These are phyloP conservation scores for Pseudocercospora musae DNA, from an alignment of 2,329 filamentous ascomycete genomes.

Conservation along the genomic window DNA sequence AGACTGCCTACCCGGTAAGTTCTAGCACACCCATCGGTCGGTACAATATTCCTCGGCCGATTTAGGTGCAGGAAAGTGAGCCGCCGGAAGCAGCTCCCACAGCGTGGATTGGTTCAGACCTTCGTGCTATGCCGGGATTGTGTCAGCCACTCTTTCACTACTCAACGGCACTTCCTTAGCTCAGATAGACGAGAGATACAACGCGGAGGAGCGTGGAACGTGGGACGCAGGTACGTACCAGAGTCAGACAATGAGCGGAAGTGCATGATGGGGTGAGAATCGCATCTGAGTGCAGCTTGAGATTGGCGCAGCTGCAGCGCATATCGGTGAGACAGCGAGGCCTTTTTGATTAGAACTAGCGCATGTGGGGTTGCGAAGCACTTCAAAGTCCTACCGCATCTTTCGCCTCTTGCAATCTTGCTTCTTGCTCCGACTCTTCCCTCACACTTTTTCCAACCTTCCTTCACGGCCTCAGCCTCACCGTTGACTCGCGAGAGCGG, in stretches of 20 bases:
- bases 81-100: background rate
- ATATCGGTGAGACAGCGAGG: background rate
- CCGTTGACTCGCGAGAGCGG: background rate
- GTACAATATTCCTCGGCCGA: background rate
- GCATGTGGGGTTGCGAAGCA: background rate
- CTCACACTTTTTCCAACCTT: background rate
- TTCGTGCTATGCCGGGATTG: background rate
- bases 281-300: background rate
- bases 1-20: background rate
- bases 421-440: background rate
- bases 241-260: background rate
- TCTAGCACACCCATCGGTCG: background rate
- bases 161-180: background rate
- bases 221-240: background rate
- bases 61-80: background rate
- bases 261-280: background rate
- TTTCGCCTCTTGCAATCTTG: background rate
- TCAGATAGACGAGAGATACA: constrained; percentile 4
- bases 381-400: background rate
- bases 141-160: background rate
- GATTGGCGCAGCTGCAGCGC: background rate
- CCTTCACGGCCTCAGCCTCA: background rate
- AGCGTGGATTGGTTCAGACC: background rate
- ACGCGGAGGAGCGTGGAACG: background rate
- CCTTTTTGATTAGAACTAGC: background rate